Conservation (phyloP, 257 asterid species). For the Solanum gandarillasii region DNA sequence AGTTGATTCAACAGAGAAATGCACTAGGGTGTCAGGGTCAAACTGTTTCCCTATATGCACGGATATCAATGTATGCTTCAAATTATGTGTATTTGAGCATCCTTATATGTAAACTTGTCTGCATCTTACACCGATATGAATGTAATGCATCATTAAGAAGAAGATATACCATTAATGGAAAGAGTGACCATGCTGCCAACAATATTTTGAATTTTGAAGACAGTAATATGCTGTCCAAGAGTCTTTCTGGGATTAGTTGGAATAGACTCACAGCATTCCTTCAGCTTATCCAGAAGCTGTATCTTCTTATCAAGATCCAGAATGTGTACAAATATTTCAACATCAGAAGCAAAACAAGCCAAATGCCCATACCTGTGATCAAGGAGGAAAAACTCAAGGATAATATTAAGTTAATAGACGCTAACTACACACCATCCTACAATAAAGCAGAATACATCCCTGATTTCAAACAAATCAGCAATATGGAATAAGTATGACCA, state of each 20-base stretch:
- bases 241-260: conserved; percentile 33
- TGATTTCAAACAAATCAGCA: neutral
- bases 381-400: conserved; percentile 1
- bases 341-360: conserved; percentile 74
- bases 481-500: neutral
- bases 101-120: neutral
- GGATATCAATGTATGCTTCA: neutral
- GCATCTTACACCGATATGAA: neutral
- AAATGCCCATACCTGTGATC: conserved; percentile 85
- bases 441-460: neutral
- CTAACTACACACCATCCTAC: neutral
- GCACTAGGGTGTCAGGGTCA: neutral
- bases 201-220: conserved; percentile 58
- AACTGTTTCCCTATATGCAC: neutral
- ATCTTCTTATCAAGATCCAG: conserved; percentile 38
- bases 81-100: neutral
- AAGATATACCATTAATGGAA: conserved; percentile 44
- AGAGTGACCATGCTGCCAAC: conserved; percentile 47
- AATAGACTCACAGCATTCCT: conserved; percentile 33
- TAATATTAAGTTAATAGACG: neutral
- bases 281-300: conserved; percentile 46
- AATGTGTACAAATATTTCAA: conserved; percentile 58
- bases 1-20: neutral
- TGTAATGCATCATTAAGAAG: neutral
- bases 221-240: conserved; percentile 69